Percentiles rank a stretch among this genome's conserved stretches.
Conservation (phyloP, 768 basidiomycete species). For the Pleurotus sapidus region DNA sequence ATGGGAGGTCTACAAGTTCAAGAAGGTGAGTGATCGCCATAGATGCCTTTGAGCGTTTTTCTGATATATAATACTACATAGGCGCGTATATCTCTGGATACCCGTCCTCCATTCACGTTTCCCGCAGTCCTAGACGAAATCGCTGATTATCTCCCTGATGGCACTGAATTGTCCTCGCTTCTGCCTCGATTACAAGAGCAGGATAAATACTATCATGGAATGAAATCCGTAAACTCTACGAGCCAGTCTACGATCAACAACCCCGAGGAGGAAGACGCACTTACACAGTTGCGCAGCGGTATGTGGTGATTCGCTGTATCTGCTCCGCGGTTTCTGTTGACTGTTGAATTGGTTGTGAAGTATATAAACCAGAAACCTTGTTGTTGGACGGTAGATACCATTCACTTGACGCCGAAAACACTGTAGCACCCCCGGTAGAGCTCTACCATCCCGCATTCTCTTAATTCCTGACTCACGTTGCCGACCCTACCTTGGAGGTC, state of each 20-base stretch:
- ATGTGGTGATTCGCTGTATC: neutral
- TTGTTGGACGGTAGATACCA: neutral
- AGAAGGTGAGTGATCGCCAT: neutral
- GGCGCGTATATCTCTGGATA: neutral
- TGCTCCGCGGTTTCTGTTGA: neutral
- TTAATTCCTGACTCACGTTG: conserved; percentile 16
- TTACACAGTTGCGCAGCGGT: neutral
- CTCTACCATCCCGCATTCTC: conserved; percentile 22
- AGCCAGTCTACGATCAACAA: neutral
- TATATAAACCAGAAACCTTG: neutral
- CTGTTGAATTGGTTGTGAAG: too few species aligned
- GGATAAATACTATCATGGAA: neutral
- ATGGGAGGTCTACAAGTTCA: neutral
- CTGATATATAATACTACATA: too few species aligned
- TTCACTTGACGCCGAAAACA: neutral
- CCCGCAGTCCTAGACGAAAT: neutral
- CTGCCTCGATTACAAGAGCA: neutral
- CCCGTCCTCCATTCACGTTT: neutral
- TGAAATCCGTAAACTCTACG: neutral
- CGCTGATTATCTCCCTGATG: neutral
- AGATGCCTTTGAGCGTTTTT: too few species aligned
- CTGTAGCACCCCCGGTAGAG: conserved; percentile 19
- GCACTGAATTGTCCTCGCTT: neutral
- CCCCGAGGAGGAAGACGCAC: neutral
- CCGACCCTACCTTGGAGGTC: conserved; percentile 8